These are phyloP conservation scores for Phoenix dactylifera DNA, from an alignment of 176 grass and related monocot species.

Conservation along the genomic window DNA sequence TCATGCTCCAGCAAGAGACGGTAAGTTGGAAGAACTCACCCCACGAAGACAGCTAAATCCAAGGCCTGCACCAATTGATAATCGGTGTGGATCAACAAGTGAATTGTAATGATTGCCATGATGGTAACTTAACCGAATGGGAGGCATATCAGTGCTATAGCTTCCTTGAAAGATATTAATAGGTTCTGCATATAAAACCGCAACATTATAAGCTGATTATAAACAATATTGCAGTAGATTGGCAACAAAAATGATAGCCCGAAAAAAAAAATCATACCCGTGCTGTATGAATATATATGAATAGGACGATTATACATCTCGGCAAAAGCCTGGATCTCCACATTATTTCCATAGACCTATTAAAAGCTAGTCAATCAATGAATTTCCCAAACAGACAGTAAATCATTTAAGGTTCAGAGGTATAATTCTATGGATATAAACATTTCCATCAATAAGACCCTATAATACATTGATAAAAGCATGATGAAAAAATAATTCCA, in stretches of 20 bases:
- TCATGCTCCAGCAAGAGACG: neutral
- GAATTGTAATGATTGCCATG: conserved; percentile 99
- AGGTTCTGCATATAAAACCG: conserved; percentile 56
- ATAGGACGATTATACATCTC: conserved; percentile 99
- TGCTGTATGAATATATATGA: conserved; percentile 97
- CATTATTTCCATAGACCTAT: conserved; percentile 97
- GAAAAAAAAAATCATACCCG: conserved; percentile 34
- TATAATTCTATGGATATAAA: no score
- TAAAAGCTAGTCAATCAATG: conserved; percentile 6
- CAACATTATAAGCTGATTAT: conserved; percentile 12
- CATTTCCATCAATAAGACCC: no score
- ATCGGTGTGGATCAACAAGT: conserved; percentile 71
- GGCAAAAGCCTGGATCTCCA: conserved; percentile 97
- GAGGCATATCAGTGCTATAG: conserved; percentile 84
- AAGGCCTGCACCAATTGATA: conserved; percentile 77
- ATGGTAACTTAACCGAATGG: conserved; percentile 93
- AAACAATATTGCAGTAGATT: neutral
- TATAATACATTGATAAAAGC: no score
- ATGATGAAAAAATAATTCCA: no score
- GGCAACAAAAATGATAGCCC: conserved; percentile 9
- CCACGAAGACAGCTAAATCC: conserved; percentile 93
- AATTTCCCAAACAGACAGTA: conserved; percentile 10
- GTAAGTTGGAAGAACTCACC: conserved; percentile 34
- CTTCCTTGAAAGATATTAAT: conserved; percentile 99
- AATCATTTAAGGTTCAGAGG: no score